phyloP scores from a whole-genome alignment of 768 basidiomycete species.

The Termitomyces sp. region DNA sequence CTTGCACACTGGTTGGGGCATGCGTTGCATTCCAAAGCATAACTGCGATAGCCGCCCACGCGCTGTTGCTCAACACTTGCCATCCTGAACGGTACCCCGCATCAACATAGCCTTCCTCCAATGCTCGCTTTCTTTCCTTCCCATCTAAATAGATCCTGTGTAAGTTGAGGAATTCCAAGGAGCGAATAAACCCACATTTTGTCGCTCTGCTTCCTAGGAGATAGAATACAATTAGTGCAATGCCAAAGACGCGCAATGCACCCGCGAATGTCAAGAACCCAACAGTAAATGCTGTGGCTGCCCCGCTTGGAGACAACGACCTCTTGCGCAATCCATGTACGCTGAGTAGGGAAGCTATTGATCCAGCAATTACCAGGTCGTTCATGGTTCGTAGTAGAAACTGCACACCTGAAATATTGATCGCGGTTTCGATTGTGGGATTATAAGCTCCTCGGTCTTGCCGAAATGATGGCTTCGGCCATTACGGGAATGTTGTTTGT shows the following conservation, averaged over 20 bases:
- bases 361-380: constrained; percentile 17
- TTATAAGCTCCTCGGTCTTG: not conserved
- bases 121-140: constrained; percentile 62
- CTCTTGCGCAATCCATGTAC: constrained; percentile 66
- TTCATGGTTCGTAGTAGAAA: not conserved
- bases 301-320: constrained; percentile 75
- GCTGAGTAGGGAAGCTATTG: constrained; percentile 49
- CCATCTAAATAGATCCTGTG: constrained; percentile 40
- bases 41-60: constrained; percentile 53
- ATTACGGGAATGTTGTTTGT: too few species aligned
- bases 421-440: not conserved
- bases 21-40: constrained; percentile 62
- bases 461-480: not conserved
- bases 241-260: constrained; percentile 59
- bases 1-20: constrained; percentile 35
- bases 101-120: constrained; percentile 76
- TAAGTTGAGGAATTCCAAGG: not conserved
- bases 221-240: constrained; percentile 72
- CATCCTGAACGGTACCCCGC: constrained; percentile 68
- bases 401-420: not conserved
- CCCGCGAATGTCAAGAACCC: constrained; percentile 71
- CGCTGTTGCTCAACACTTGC: constrained; percentile 83
- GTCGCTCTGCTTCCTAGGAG: constrained; percentile 78
- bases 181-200: constrained; percentile 45
- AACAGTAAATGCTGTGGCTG: constrained; percentile 67